phyloP scores from a whole-genome alignment of 129 eudicot genomes.

The Lonicera japonica region DNA sequence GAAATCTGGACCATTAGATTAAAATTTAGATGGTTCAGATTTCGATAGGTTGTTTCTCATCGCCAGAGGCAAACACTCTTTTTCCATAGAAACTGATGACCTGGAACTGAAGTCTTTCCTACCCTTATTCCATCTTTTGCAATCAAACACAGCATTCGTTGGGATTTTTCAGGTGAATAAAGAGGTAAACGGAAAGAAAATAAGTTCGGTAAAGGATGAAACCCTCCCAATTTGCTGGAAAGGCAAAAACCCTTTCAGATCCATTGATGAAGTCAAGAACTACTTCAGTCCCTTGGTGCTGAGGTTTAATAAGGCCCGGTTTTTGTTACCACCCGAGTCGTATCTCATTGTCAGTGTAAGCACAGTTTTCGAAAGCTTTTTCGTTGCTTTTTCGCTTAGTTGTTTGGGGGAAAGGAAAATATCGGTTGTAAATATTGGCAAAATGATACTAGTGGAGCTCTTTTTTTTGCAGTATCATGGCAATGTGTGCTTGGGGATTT shows the following conservation, averaged over 20 bases:
- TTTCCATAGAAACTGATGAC: background rate
- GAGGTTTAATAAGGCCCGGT: background rate
- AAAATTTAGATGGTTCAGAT: too few species aligned
- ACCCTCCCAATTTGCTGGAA: background rate
- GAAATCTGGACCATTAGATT: too few species aligned
- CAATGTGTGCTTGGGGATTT: conserved; percentile 4
- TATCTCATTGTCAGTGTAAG: background rate
- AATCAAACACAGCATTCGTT: too few species aligned
- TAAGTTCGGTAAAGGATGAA: background rate
- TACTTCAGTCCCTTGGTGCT: background rate
- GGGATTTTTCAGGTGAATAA: background rate
- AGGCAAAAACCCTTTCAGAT: background rate
- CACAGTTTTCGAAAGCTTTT: background rate
- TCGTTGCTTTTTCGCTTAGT: background rate
- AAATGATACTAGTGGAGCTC: background rate
- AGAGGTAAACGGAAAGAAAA: background rate
- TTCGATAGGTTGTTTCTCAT: too few species aligned
- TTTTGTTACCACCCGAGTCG: background rate
- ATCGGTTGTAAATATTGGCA: background rate
- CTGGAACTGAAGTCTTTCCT: background rate
- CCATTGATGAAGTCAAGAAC: background rate
- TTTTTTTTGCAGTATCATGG: background rate
- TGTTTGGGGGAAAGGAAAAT: background rate
- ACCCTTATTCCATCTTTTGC: too few species aligned
- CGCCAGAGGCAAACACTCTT: background rate